Percentiles rank a stretch among this genome's conserved stretches.
Conservation (phyloP, 164 flowering plant genomes). For the Cinnamomum chago region DNA sequence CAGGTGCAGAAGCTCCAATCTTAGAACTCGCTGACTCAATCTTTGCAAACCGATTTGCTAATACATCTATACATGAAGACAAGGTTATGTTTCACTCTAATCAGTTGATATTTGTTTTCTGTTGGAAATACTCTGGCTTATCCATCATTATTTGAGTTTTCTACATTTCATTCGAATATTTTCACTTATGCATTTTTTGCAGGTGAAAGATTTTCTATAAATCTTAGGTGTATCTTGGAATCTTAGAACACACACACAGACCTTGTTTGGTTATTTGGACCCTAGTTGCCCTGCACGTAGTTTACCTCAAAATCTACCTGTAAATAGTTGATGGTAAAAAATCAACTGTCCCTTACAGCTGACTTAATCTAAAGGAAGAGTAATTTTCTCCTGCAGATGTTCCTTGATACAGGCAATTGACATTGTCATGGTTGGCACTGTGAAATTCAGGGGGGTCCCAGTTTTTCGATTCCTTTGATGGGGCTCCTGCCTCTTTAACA, state of each 20-base stretch:
- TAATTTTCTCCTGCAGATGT: no score
- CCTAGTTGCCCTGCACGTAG: neutral
- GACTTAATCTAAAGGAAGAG: no score
- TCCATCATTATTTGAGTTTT: neutral
- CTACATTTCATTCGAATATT: neutral
- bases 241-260: neutral
- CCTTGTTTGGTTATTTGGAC: neutral
- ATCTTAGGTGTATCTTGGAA: neutral
- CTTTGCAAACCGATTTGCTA: constrained; percentile 35
- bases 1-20: constrained; percentile 68
- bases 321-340: no score
- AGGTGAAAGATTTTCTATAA: neutral
- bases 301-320: no score
- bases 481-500: no score
- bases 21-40: constrained; percentile 72
- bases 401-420: no score
- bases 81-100: constrained; percentile 31
- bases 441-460: no score
- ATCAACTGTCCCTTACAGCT: no score
- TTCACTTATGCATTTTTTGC: no score
- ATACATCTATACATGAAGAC: constrained; percentile 14
- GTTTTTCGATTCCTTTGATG: no score
- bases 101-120: neutral
- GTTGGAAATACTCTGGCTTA: neutral
- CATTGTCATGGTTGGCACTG: no score